Percentiles rank a stretch among this genome's conserved stretches.
phyloP scores from a whole-genome alignment of 2,329 filamentous ascomycete genomes.

The Spiromastix sp. region DNA sequence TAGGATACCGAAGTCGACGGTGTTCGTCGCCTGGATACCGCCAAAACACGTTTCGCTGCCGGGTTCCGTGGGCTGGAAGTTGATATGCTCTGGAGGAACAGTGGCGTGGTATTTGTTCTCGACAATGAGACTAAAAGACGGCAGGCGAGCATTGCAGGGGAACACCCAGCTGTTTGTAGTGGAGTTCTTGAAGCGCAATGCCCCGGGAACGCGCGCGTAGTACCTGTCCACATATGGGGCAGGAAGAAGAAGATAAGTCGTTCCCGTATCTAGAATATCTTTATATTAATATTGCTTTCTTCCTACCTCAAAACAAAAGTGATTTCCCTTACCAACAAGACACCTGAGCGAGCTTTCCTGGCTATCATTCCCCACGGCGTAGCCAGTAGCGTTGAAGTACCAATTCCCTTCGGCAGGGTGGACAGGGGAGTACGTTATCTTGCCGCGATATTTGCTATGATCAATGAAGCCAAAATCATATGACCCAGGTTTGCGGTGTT shows the following conservation, averaged over 20 bases:
- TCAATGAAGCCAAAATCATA: slow-evolving; percentile 70
- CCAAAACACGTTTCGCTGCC: slow-evolving; percentile 43
- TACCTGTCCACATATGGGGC: slow-evolving; percentile 46
- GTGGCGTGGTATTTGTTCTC: slow-evolving; percentile 38
- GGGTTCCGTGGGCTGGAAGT: slow-evolving; percentile 36
- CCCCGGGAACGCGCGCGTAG: slow-evolving; percentile 45
- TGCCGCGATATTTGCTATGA: slow-evolving; percentile 49
- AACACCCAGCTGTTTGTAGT: slow-evolving; percentile 43
- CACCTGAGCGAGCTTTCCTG: slow-evolving; percentile 11
- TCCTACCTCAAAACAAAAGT: too few species aligned
- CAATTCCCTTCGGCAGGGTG: slow-evolving; percentile 57
- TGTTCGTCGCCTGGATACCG: slow-evolving; percentile 47
- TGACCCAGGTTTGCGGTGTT: slow-evolving; percentile 47
- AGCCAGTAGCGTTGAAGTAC: slow-evolving; percentile 51
- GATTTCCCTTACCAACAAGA: slow-evolving; percentile 11
- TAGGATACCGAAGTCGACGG: slow-evolving; percentile 43
- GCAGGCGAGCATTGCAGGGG: slow-evolving; percentile 44
- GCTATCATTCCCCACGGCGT: slow-evolving; percentile 38
- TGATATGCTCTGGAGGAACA: slow-evolving; percentile 46
- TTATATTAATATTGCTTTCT: too few species aligned
- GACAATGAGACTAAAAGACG: slow-evolving; percentile 46
- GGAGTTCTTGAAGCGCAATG: slow-evolving; percentile 28
- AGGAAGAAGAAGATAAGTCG: slow-evolving; percentile 53
- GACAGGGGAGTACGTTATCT: slow-evolving; percentile 51
- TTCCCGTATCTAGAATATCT: slow-evolving; percentile 62